A percentile compares a stretch with the other conserved stretches of the same genome.
These are phyloP conservation scores for Lachancea cidri DNA, from an alignment of 805 yeast species.

Conservation along the genomic window DNA sequence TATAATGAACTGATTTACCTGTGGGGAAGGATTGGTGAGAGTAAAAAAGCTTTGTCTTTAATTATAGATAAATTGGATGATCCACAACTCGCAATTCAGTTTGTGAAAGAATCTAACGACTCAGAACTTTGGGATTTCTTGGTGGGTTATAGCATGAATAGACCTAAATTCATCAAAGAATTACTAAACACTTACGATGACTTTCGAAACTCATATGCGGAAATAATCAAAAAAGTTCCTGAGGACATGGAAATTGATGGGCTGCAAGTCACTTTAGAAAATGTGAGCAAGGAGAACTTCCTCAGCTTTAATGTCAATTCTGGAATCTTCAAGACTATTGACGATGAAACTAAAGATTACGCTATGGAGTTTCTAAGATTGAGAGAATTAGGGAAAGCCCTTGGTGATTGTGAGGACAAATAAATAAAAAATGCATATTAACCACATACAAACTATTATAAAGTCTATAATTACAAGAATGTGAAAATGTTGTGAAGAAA, in stretches of 20 bases:
- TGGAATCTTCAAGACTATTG: slow-evolving; percentile 50
- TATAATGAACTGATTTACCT: slow-evolving; percentile 75
- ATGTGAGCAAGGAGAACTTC: slow-evolving; percentile 60
- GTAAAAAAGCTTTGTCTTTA: slow-evolving; percentile 64
- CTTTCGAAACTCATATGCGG: slow-evolving; percentile 55
- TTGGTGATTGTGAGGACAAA: too few relatives aligned
- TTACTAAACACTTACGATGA: slow-evolving; percentile 65
- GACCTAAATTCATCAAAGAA: slow-evolving; percentile 72
- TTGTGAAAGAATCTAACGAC: slow-evolving; percentile 66
- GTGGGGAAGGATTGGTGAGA: slow-evolving; percentile 77
- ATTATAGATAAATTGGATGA: slow-evolving; percentile 75
- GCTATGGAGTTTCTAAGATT: slow-evolving; percentile 30
- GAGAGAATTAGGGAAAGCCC: slow-evolving; percentile 30
- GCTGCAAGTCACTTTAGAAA: slow-evolving; percentile 52
- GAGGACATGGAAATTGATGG: slow-evolving; percentile 58
- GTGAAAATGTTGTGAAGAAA: too few relatives aligned
- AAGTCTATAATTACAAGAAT: too few relatives aligned
- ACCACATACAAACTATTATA: too few relatives aligned
- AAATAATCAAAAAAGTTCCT: slow-evolving; percentile 62
- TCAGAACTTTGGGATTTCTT: slow-evolving; percentile 76
- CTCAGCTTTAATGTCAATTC: slow-evolving; percentile 48
- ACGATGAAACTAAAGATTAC: slow-evolving; percentile 43
- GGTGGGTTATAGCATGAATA: slow-evolving; percentile 60
- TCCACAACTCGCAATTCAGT: slow-evolving; percentile 73
- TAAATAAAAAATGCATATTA: too few relatives aligned